Base-by-base conservation (phyloP, 2,329 filamentous ascomycete genomes). In the Xylaria sp. region DNA sequence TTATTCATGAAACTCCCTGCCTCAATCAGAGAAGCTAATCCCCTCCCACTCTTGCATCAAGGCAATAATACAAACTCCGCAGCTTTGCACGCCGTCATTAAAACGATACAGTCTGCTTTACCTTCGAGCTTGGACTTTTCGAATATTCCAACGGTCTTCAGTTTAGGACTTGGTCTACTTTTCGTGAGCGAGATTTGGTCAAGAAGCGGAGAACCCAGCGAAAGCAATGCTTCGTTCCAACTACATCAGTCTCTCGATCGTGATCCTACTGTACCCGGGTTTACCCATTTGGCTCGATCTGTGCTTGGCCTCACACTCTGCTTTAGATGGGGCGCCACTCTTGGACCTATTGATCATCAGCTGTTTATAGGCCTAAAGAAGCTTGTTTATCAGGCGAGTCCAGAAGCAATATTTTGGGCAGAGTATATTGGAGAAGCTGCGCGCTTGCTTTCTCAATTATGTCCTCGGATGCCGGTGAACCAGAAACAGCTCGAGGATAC, bases 211-310 rank as follows among this genome's bases (percentile, higher is more conserved):
- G 80, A 85, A 65, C 80, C 84, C 62, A 79, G 81, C 25, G 84
- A 85, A 54, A 79, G 82, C 8, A 90, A 90, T 72, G 88, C 92
- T 0, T 87, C 91, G 2, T 88, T 89, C 60, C 91, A 91, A 8
- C 82, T 97, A n/a, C 90, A 94, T 74, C 84, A 88, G 69, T 91
- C 92, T 1, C 89, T 93, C 6, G 89, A 87, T 0, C 89, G 92
- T 0, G 82, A 91, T 43, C 84, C 94, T 0, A 86, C 88, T 15
- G 85, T 87, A 1, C 93, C 95, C 48, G 93, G 93, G 0, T 81
- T 97, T 31, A 90, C 89, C 1, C 94, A 98, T 77, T 79, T 89
- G 54, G 86, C 90, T 60, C 88, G 94, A 13, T 91, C 92, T 0
- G 79, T 92, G 1, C 83, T 97, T 2, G 92, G 89, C 0, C 82